Percentiles rank a stretch among this genome's conserved stretches.
Evolutionary conservation across 768 basidiomycete species (phyloP).

Genomic region (Hirschioporus abietinus): DNA sequence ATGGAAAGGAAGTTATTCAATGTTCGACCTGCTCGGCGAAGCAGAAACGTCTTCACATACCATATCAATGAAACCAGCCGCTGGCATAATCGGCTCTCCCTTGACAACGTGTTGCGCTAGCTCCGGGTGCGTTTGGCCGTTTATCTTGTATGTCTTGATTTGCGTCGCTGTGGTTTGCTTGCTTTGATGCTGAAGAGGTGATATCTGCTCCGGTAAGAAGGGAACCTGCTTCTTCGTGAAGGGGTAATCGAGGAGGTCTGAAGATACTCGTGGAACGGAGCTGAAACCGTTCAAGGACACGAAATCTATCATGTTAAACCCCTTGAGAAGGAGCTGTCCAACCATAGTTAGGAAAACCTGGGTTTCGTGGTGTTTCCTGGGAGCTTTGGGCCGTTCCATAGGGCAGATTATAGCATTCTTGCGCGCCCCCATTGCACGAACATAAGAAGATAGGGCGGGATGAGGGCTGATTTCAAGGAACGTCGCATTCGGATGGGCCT

Average conservation of each 20-base stretch:
- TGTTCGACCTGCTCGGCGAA: conserved; percentile 2
- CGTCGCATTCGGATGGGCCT: conserved; percentile 18
- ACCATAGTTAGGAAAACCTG: conserved; percentile 20
- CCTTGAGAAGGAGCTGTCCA: conserved; percentile 25
- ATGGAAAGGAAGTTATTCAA: not conserved
- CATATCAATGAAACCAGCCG: conserved; percentile 38
- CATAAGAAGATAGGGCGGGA: conserved; percentile 32
- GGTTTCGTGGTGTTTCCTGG: conserved; percentile 19
- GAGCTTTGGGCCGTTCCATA: conserved; percentile 23
- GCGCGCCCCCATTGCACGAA: conserved; percentile 20
- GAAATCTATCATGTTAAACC: conserved; percentile 29
- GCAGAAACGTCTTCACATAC: conserved; percentile 17
- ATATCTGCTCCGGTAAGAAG: conserved; percentile 12
- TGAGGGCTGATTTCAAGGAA: conserved; percentile 37
- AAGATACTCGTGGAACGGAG: conserved; percentile 12
- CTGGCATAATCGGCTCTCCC: conserved; percentile 42
- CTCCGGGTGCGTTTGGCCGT: conserved; percentile 30
- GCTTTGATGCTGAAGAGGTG: conserved; percentile 10
- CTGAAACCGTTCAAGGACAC: conserved; percentile 21
- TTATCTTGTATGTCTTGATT: conserved; percentile 29
- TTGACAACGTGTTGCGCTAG: conserved; percentile 40
- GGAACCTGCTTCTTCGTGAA: conserved; percentile 25
- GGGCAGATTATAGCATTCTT: conserved; percentile 20
- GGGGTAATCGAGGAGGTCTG: conserved; percentile 24
- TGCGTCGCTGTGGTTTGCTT: conserved; percentile 30